Base-by-base conservation (phyloP, 2,329 filamentous ascomycete species). In the Monilinia vaccinii-corymbosi region DNA sequence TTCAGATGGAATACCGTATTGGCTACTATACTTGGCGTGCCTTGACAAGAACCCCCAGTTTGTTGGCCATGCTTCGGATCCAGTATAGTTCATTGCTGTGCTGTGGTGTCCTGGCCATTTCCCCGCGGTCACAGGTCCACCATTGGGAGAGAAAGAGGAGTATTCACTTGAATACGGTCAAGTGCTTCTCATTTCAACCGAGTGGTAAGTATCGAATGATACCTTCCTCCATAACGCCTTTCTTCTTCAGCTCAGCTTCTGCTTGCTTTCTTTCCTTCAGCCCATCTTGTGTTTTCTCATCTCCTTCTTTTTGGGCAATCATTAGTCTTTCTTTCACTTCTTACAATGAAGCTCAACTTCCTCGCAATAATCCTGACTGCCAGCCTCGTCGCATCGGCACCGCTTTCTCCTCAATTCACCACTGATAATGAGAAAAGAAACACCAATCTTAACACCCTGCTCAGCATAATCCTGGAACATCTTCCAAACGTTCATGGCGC, bases 401-500 rank as follows among this genome's bases (percentile, higher is more conserved):
- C 66, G 16, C 32, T 50, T 13, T 38, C 53, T 4, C 11, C 45
- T 3, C 44, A 46, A n/a, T 14, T 23, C n/a, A 38, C 23, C 25
- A n/a, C 10, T 1, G 36, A 56, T 2, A 47, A 60, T 4, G 38
- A 34, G 21, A 61, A 65, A 42, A 58, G 64, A 21, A 58, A 67
- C 18, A 64, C 65, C 36, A 28, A 63, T 1, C 65, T 69, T 23
- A 69, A 69, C 38, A 51, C 25, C 23, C 64, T 70, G 52, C 63
- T 70, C n/a, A 56, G 63, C 11, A 16, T 62, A 16, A 65, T 70
- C 40, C 61, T 69, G 13, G 50, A 66, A 25, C 44, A 63, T 34
- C 63, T 70, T 32, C 69, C 69, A 21, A 51, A 38, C 2, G n/a
- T 69, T 7, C 58, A 66, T 31, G 66, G 63, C 8, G 61, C 62